Conservation (phyloP, 257 asterid genomes). For the Gentiana dahurica region DNA sequence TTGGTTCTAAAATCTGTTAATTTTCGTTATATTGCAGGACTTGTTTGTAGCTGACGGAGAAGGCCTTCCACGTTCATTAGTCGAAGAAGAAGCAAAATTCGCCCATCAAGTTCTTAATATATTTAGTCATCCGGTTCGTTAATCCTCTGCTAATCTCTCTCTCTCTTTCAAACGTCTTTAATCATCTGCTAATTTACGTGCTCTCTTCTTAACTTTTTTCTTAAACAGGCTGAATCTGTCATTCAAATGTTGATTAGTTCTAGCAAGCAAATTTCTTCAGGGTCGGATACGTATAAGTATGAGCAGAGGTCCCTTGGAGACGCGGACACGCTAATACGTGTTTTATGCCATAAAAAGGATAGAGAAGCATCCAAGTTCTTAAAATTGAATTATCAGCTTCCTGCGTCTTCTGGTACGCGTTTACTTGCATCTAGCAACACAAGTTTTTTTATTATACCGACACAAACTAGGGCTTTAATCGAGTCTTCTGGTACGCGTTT, state of each 20-base stretch:
- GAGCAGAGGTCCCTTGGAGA: slow-evolving; percentile 52
- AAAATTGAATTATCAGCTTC: slow-evolving; percentile 69
- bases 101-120: slow-evolving; percentile 60
- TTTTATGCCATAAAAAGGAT: slow-evolving; percentile 91
- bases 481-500: too few relatives aligned
- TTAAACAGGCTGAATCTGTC: slow-evolving; percentile 62
- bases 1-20: neutral
- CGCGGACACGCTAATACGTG: slow-evolving; percentile 77
- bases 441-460: too few relatives aligned
- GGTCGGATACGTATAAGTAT: slow-evolving; percentile 27
- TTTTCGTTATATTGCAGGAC: slow-evolving; percentile 38
- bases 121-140: slow-evolving; percentile 66
- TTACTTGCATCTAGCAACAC: too few relatives aligned
- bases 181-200: slow-evolving; percentile 4
- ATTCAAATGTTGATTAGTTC: slow-evolving; percentile 77
- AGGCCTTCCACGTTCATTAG: slow-evolving; percentile 91
- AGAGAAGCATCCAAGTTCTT: slow-evolving; percentile 78
- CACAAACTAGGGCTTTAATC: too few relatives aligned
- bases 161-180: slow-evolving; percentile 1
- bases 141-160: neutral
- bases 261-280: slow-evolving; percentile 55
- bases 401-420: slow-evolving; percentile 69
- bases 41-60: slow-evolving; percentile 96
- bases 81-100: slow-evolving; percentile 71
- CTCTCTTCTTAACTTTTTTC: slow-evolving; percentile 13